Evolutionary conservation across 1,284 basidiomycete genomes (phyloP), one percentile per base, ranked within the genome.

Genomic region (Ceratobasidium sp.): DNA sequence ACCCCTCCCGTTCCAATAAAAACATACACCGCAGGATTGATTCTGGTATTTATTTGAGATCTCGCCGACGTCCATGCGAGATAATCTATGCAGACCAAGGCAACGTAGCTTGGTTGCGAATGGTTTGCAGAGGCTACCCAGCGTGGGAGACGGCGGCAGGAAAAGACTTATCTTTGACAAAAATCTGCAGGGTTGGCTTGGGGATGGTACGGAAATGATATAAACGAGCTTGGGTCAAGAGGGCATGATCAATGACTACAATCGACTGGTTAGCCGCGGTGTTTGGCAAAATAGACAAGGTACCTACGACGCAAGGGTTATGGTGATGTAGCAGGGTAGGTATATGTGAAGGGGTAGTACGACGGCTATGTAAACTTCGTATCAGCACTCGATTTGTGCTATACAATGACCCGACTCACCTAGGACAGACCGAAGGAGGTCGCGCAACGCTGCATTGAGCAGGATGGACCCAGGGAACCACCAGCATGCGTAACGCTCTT

Each of bases 1-100:
- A 34, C 52, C 52, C 28, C 28, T 55, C 34, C 52, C 18, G 28
- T 50, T 32, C 43, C 52, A 55, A 34, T 21, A 28, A 55, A 55
- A 55, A 32, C 52, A 32, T 30, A 30, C 30, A 2, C 14, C 12
- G 34, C 28, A 55, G 34, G 30, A 16, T 32, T 55, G 52, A 55
- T 32, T 55, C 52, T 55, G 52, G 52, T 32, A 55, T 18, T 55
- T 55, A 55, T 55, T 55, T 55, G 52, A 16, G 6, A 14, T 55
- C 52, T 55, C 52, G 28, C 52, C 52, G 28, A 32, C 28, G 14
- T 55, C 30, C 28, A 32, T 32, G 2, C 6, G 26, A 14, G 28
- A 26, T 9, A 21, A 23, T 8, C n/a, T 46, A 18, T 8, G 4
- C 3, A 14, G 3, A 23, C 3, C 14, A 8, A 21, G 28, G 48